Base-by-base conservation (phyloP, 768 basidiomycete genomes). In the Collybiopsis confluens region DNA sequence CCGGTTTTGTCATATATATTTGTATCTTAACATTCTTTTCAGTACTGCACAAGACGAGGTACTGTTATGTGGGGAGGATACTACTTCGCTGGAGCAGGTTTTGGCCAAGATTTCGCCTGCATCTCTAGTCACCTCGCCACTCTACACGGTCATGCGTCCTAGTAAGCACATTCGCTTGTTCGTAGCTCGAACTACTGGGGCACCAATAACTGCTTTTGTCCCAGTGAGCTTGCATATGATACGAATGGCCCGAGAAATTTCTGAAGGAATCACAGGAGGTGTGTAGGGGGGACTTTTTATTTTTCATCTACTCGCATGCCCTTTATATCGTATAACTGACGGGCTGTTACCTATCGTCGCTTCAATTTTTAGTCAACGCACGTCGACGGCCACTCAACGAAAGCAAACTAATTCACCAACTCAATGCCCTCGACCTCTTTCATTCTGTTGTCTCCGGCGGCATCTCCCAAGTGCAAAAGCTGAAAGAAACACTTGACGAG, bases 361-460 rank as follows among this genome's bases (percentile, higher is more conserved):
- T n/a, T n/a, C n/a, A n/a, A n/a, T n/a, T n/a, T n/a, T n/a, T 28
- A 52, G 50, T 38, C 2, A 38, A 21, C 38, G 38, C 50, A n/a
- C 50, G 50, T 6, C 50, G 50, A 28, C 23, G 35, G 18, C 40
- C 50, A 7, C n/a, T 52, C 13, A 42, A 52, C 18, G 50, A 52
- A 35, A 33, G 9, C 18, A 33, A 40, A 26, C 13, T 52, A 42
- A 42, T 20, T 16, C 5, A 8, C 11, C 27, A 52, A 8, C 26
- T 30, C 15, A n/a, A 28, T 7, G 24, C 18, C 8, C 50, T 52
- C 4, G 50, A 52, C 13, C 38, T 52, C 2, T 26, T 52, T 11
- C 50, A 52, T 28, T 27, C 50, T 8, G 40, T 35, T 10, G 24
- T 48, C 11, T 10, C 47, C 13, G 23, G n/a, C 20, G 30, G 47